A percentile compares a stretch with the other conserved stretches of the same genome.
These are phyloP conservation scores for Lactarius evosmus DNA, from an alignment of 768 basidiomycete species.

Conservation along the genomic window DNA sequence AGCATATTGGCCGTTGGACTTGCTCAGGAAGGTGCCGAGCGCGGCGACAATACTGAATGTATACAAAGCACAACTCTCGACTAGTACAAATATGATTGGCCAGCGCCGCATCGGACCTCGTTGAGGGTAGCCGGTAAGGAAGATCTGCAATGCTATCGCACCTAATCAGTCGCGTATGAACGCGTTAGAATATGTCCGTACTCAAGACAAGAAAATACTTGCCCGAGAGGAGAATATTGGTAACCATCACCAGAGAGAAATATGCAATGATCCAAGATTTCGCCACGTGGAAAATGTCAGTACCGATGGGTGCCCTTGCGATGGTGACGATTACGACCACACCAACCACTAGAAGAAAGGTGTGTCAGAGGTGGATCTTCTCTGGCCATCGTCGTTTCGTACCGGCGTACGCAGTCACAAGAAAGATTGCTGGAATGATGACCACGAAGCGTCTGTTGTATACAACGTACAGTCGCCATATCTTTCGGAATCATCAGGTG, in stretches of 20 bases:
- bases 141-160: constrained; percentile 8
- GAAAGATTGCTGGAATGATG: neutral
- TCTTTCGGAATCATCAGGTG: constrained; percentile 3
- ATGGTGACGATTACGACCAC: neutral
- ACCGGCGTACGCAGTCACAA: constrained; percentile 9
- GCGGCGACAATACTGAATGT: neutral
- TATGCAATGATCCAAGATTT: constrained; percentile 6
- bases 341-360: neutral
- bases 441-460: neutral
- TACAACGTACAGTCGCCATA: constrained; percentile 14
- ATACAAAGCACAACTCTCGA: constrained; percentile 17
- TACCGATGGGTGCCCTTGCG: neutral
- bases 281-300: constrained; percentile 4
- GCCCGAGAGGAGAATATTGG: constrained; percentile 10
- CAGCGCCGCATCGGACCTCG: neutral
- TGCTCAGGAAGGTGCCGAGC: neutral
- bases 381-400: neutral
- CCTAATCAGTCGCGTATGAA: neutral
- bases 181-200: neutral
- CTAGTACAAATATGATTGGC: neutral
- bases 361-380: neutral
- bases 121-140: neutral
- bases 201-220: neutral
- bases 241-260: neutral
- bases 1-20: neutral